These are phyloP conservation scores for Penicillium capsulatum DNA, from an alignment of 2,329 filamentous ascomycete genomes.

Conservation along the genomic window DNA sequence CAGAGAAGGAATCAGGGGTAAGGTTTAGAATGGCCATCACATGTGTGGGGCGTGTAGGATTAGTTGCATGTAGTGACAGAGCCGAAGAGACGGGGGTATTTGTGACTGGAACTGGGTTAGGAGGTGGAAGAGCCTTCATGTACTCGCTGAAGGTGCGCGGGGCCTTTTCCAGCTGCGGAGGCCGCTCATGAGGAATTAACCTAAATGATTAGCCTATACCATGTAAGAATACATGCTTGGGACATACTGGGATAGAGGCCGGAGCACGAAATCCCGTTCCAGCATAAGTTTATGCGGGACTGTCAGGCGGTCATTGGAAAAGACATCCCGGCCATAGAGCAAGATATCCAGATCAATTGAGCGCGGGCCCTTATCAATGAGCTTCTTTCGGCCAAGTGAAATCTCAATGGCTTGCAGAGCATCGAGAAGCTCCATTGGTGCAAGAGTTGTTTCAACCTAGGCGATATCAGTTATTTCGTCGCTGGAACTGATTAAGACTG, in stretches of 20 bases:
- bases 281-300: slow-evolving; percentile 81
- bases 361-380: slow-evolving; percentile 87
- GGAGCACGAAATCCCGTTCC: slow-evolving; percentile 89
- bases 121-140: slow-evolving; percentile 33
- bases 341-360: slow-evolving; percentile 94
- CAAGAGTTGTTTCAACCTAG: slow-evolving; percentile 74
- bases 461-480: slow-evolving; percentile 4
- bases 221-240: background rate
- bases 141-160: slow-evolving; percentile 32
- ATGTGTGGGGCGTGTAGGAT: slow-evolving; percentile 58
- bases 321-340: slow-evolving; percentile 65
- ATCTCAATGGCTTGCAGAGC: slow-evolving; percentile 80
- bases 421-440: slow-evolving; percentile 72
- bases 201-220: slow-evolving; percentile 18
- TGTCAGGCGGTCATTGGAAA: slow-evolving; percentile 68
- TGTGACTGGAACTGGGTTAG: slow-evolving; percentile 35
- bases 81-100: slow-evolving; percentile 40
- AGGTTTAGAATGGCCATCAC: slow-evolving; percentile 95
- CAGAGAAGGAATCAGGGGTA: slow-evolving; percentile 95
- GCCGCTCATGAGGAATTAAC: slow-evolving; percentile 40
- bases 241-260: slow-evolving; percentile 62
- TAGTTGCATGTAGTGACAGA: slow-evolving; percentile 56
- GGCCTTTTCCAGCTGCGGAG: slow-evolving; percentile 28
- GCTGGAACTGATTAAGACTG: background rate
- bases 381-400: slow-evolving; percentile 71